A percentile compares a stretch with the other conserved stretches of the same genome.
Conservation (phyloP, 2,329 filamentous ascomycete species). For the Neopestalotiopsis clavispora region DNA sequence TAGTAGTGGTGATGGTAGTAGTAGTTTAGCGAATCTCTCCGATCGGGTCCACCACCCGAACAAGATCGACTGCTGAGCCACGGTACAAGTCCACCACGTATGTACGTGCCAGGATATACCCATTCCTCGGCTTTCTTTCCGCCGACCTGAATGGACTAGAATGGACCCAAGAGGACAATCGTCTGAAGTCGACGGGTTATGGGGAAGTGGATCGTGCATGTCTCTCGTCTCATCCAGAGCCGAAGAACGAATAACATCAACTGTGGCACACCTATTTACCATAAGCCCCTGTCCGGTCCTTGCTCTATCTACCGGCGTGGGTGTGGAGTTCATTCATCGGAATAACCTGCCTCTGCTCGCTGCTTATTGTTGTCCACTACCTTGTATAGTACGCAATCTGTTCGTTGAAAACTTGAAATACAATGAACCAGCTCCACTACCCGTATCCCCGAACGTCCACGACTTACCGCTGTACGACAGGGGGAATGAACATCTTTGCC, state of each 20-base stretch:
- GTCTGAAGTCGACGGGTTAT: not conserved
- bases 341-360: not conserved
- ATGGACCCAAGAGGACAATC: not conserved
- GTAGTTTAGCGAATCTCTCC: not conserved
- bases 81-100: not conserved
- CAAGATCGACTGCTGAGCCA: not conserved
- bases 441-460: not conserved
- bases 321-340: not conserved
- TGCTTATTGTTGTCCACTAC: not conserved
- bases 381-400: not conserved
- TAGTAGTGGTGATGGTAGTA: too few species aligned
- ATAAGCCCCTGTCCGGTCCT: not conserved
- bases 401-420: not conserved
- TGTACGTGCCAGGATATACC: not conserved
- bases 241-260: not conserved
- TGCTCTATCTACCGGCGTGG: not conserved
- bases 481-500: not conserved
- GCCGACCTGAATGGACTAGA: not conserved
- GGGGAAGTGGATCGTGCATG: not conserved
- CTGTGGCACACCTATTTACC: not conserved
- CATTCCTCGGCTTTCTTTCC: not conserved
- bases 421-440: not conserved
- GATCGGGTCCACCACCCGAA: slow-evolving; percentile 1
- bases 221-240: not conserved
- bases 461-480: not conserved